Evolutionary conservation across 139 green algal genomes (phyloP).

Genomic region (Coelastrella sp.): DNA sequence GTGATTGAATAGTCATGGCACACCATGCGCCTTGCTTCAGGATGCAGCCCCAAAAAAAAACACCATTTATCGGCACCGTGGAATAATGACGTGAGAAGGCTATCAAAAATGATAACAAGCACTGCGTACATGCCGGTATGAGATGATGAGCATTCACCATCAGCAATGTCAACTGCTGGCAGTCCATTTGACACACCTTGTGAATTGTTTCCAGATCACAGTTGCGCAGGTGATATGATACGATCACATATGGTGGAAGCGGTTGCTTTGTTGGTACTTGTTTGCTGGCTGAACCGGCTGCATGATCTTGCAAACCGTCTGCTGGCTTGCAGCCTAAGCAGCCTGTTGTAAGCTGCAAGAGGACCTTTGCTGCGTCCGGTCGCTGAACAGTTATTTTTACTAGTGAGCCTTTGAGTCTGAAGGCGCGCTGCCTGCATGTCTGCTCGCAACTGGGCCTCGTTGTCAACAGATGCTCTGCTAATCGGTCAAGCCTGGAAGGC

Average conservation of each 20-base stretch:
- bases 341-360: neutral
- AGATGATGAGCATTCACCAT: too few species aligned
- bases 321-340: neutral
- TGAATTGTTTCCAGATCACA: neutral
- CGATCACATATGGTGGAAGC: neutral
- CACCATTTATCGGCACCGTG: too few species aligned
- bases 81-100: too few species aligned
- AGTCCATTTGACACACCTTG: neutral
- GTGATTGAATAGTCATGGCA: too few species aligned
- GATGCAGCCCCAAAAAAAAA: too few species aligned
- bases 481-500: conserved; percentile 1
- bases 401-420: neutral
- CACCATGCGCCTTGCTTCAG: too few species aligned
- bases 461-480: conserved; percentile 1
- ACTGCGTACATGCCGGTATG: too few species aligned
- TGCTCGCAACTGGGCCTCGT: neutral
- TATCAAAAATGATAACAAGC: too few species aligned
- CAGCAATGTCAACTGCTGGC: neutral
- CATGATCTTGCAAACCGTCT: neutral
- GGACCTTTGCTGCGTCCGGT: neutral
- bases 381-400: neutral
- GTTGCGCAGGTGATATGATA: neutral
- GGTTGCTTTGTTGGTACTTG: neutral
- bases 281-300: neutral
- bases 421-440: neutral